Base-by-base conservation (phyloP, 1,284 basidiomycete species). In the Tylopilus sp. region DNA sequence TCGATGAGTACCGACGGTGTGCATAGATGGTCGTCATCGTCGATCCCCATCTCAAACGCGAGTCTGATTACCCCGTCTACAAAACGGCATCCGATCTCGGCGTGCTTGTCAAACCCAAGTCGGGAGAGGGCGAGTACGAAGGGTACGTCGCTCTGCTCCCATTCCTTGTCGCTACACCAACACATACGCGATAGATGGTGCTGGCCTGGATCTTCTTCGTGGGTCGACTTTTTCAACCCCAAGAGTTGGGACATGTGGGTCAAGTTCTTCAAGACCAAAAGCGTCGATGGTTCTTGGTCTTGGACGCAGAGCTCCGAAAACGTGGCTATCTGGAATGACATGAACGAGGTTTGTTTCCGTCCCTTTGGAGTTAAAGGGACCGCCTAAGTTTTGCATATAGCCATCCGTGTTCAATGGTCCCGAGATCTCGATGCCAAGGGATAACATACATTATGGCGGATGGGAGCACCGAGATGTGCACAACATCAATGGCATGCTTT, bases 391-490 rank as follows among this genome's bases (percentile, higher is more conserved):
- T 44, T 52, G 22, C 43, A 26, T 45, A 19, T 60, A 94, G 91
- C 96, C 96, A 1, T 89, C 94, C 5, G 87, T 99, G 24, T 99
- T 99, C 78, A 96, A 98, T 62, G 97, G 96, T 0, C 97, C 97
- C 4, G 97, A 99, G 70, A 96, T 99, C 65, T 94, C 93, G 14
- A 94, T 98, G 88, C 94, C 92, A 14, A 92, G 90, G 68, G 97
- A 99, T 63, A 92, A 89, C 56, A 72, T 97, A 33, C 96, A 99
- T 66, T 76, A 92, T 65, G 89, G 88, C 36, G 94, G 93, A 20
- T 99, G 96, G 96, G 96, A 99, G 69, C 94, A 99, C 67, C 86
- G 96, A 41, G 96, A 99, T 67, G 72, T 99, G 3, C 93, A 96
- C 70, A 96, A 96, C 66, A 86, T 97, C 70, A 94, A 95, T 63